Evolutionary conservation across 139 green algal genomes (phyloP).

Genomic region (Coccomyxa sp.): DNA sequence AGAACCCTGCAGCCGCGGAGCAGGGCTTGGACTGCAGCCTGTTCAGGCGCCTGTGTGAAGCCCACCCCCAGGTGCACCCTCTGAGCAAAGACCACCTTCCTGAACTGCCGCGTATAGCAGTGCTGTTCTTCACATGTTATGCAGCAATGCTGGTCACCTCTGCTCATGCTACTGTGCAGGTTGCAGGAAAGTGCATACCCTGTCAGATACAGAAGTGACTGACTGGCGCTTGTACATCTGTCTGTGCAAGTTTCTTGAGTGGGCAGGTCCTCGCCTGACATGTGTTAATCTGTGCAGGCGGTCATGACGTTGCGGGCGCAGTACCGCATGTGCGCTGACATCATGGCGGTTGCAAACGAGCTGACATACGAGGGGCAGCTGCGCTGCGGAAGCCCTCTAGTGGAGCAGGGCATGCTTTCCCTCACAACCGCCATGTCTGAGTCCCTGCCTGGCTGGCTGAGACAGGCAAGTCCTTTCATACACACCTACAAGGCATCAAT

Average conservation of each 20-base stretch:
- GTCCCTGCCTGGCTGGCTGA: constrained; percentile 21
- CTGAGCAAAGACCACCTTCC: background rate
- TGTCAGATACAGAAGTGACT: background rate
- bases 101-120: no score
- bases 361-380: constrained; percentile 83
- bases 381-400: constrained; percentile 47
- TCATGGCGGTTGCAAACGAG: constrained; percentile 82
- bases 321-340: constrained; percentile 90
- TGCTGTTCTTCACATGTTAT: no score
- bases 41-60: constrained; percentile 75
- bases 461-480: constrained; percentile 1
- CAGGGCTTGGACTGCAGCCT: constrained; percentile 71
- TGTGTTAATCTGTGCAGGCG: constrained; percentile 35
- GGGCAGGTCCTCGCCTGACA: no score
- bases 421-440: constrained; percentile 24
- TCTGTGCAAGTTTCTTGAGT: no score
- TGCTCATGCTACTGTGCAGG: no score
- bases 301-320: constrained; percentile 68
- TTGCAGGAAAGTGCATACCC: background rate
- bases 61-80: constrained; percentile 65
- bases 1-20: constrained; percentile 43
- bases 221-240: background rate
- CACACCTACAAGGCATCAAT: background rate
- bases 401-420: constrained; percentile 46
- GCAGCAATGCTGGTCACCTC: no score